phyloP scores from a whole-genome alignment of 176 grass and related monocot species.

The Lolium multiflorum region DNA sequence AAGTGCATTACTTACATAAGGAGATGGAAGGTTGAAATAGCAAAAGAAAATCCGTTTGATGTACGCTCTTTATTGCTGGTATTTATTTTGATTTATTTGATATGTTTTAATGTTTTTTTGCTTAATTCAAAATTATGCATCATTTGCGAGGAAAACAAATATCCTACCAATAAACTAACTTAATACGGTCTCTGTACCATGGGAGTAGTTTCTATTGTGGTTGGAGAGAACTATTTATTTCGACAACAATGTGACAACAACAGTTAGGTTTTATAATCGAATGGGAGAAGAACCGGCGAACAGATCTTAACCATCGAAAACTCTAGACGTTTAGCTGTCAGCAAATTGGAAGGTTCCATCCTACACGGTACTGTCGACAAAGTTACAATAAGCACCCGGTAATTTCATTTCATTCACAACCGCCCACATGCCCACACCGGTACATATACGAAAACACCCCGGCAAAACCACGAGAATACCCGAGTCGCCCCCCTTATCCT shows the following conservation, averaged over 20 bases:
- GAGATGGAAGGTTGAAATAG: neutral
- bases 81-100: neutral
- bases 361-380: neutral
- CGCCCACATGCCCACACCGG: no score
- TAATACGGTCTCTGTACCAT: no score
- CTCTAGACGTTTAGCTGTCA: neutral
- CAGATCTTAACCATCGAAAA: neutral
- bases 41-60: neutral
- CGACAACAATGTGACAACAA: neutral
- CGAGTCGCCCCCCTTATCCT: neutral
- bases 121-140: neutral
- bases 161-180: no score
- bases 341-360: neutral
- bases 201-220: neutral
- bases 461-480: no score
- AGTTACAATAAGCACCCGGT: no score
- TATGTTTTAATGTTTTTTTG: neutral
- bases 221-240: neutral
- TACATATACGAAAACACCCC: no score
- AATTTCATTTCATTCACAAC: no score
- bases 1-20: neutral
- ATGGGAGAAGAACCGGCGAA: neutral
- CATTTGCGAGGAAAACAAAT: no score
- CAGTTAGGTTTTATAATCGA: neutral
- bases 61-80: neutral